Conservation (phyloP, 371 early-diverging fungal genomes). For the Circinella minor region DNA sequence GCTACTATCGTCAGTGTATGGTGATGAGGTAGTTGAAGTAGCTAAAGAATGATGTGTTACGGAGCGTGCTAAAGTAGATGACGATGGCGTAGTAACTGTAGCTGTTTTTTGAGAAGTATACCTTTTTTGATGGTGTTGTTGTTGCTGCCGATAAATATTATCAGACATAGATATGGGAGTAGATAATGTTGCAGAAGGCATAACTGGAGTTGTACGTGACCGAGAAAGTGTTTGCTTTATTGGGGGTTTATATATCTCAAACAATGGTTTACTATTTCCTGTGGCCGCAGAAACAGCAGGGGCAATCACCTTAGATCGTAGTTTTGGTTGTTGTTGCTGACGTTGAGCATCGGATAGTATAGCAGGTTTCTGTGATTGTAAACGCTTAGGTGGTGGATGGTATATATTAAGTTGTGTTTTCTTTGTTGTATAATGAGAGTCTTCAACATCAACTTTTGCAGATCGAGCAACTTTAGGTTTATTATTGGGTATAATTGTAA, state of each 20-base stretch:
- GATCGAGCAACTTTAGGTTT: conserved; percentile 19
- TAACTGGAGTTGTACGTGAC: conserved; percentile 2
- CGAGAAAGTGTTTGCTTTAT: background rate
- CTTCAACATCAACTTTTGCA: conserved; percentile 16
- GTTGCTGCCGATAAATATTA: background rate
- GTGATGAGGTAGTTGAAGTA: background rate
- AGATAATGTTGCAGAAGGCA: conserved; percentile 7
- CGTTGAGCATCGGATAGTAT: background rate
- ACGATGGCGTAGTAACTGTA: background rate
- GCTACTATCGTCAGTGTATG: background rate
- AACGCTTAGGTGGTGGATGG: conserved; percentile 12
- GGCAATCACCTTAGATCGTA: background rate
- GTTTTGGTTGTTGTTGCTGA: background rate
- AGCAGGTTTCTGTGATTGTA: background rate
- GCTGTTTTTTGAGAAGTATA: background rate
- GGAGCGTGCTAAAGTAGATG: background rate
- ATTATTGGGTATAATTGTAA: background rate
- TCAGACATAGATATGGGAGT: conserved; percentile 13
- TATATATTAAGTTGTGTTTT: conserved; percentile 17
- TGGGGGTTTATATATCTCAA: conserved; percentile 22
- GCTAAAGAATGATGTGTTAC: background rate
- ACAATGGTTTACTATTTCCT: conserved; percentile 3
- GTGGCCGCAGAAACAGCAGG: background rate
- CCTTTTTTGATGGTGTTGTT: conserved; percentile 2
- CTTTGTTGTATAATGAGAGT: background rate